Base-by-base conservation (phyloP, 2,329 filamentous ascomycete species). In the Verticillium nubilum region DNA sequence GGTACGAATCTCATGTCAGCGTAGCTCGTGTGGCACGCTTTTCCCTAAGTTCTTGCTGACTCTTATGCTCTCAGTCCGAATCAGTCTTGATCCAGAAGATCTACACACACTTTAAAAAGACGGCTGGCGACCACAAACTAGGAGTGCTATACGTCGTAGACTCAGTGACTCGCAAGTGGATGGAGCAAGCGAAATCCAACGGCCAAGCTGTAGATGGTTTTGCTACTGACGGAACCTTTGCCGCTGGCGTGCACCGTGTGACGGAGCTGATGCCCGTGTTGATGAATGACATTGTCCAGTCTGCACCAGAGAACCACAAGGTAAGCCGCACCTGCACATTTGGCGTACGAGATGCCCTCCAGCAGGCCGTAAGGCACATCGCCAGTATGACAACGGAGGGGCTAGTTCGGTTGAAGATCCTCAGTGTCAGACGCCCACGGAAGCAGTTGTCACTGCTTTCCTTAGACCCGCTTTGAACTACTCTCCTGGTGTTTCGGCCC, bases 141-240 rank as follows among this genome's bases (percentile, higher is more conserved):
- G 95, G 95, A 78, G 93, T 97, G 72, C 88, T 99, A 79, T 99
- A 99, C 88, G 93, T 98, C 79, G 91, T 99, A 93, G 95, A 99
- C 84, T 97, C 94, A 82, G 93, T 99, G 85, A 94, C 93, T 76
- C 92, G 95, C 78, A 94, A 96, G 81, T 99, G 95, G 94, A 87
- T 97, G 81, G 94, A 98, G 76, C 90, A 92, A 78, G 94, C 95
- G 71, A 95, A 93, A 78, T 85, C 88, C 71, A 85, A 90, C 67
- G 91, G 90, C 70, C 93, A 98, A 73, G 78, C 89, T 71, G 86
- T 92, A 76, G 90, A 90, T 78, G 87, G 85, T 75, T 83, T 86
- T 75, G 92, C 93, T 66, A 86, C 88, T 66, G 91, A 96, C 78
- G 95, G 95, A 73, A 97, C 93, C 59, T 97, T 89, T 82, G 92